Evolutionary conservation across 768 basidiomycete genomes (phyloP).

Genomic region (Cubamyces sp.): DNA sequence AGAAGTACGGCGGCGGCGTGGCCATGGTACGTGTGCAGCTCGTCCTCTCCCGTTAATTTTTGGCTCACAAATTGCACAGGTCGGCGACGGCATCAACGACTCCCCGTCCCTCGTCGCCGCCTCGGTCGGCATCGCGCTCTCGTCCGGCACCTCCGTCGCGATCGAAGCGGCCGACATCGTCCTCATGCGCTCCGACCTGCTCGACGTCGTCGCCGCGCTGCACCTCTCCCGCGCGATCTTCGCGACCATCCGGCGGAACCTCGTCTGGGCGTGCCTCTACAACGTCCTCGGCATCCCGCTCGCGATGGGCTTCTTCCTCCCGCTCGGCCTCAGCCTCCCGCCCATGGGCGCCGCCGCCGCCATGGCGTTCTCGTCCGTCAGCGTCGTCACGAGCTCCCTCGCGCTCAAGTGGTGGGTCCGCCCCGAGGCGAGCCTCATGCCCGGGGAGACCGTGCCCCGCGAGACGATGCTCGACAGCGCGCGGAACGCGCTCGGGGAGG

Average conservation of each 20-base stretch:
- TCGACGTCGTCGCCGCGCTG: conserved; percentile 97
- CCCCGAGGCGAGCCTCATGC: conserved; percentile 72
- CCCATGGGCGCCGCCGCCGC: conserved; percentile 99
- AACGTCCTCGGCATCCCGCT: conserved; percentile 93
- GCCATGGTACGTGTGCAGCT: conserved; percentile 73
- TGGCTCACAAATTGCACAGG: conserved; percentile 46
- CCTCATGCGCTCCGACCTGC: conserved; percentile 93
- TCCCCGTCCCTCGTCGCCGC: conserved; percentile 96
- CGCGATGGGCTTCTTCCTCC: conserved; percentile 96
- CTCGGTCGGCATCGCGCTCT: conserved; percentile 94
- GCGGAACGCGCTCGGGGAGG: conserved; percentile 46
- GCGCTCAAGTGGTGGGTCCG: conserved; percentile 85
- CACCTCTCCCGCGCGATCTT: conserved; percentile 90
- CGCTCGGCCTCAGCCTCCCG: conserved; percentile 89
- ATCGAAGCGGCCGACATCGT: conserved; percentile 99
- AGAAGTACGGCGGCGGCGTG: conserved; percentile 70
- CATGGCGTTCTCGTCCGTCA: conserved; percentile 97
- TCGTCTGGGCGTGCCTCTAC: conserved; percentile 96
- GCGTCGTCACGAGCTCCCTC: conserved; percentile 90
- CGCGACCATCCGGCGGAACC: conserved; percentile 86
- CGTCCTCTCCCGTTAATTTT: background rate
- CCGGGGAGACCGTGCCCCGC: conserved; percentile 47
- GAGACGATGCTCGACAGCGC: conserved; percentile 48
- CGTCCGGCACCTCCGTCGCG: conserved; percentile 95
- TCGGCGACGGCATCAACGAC: conserved; percentile 99